A percentile compares a stretch with the other conserved stretches of the same genome.
phyloP scores from a whole-genome alignment of 2,329 filamentous ascomycete genomes.

The Cladosporium sp. region DNA sequence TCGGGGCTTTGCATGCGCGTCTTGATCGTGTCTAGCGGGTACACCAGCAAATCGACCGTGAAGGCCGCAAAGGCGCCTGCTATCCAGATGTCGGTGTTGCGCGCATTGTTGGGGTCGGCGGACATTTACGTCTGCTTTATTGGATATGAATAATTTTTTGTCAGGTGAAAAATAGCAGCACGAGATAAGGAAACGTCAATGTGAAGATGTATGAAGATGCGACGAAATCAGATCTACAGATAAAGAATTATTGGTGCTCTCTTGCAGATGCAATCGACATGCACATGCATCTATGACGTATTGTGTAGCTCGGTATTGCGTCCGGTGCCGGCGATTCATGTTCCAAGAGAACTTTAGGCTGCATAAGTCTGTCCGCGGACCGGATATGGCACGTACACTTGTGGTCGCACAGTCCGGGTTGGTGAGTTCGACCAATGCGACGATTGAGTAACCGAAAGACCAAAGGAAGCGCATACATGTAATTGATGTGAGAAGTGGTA shows the following conservation, averaged over 20 bases:
- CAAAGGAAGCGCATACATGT: too few relatives aligned
- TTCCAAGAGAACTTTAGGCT: neutral
- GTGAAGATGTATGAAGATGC: neutral
- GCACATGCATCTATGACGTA: constrained; percentile 13
- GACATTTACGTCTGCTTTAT: constrained; percentile 28
- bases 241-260: constrained; percentile 5
- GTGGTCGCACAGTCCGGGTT: neutral
- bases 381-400: neutral
- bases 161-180: neutral
- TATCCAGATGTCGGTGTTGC: constrained; percentile 37
- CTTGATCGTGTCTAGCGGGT: constrained; percentile 87
- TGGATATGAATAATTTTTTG: neutral
- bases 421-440: too few relatives aligned
- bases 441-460: too few relatives aligned
- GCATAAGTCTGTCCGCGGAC: neutral
- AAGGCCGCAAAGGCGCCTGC: constrained; percentile 85
- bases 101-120: constrained; percentile 33
- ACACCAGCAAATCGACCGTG: constrained; percentile 80
- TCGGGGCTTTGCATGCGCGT: constrained; percentile 80
- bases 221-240: constrained; percentile 15
- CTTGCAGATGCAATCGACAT: neutral
- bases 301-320: neutral
- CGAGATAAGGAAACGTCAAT: neutral
- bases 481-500: too few relatives aligned
- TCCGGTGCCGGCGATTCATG: neutral